Base-by-base conservation (phyloP, 371 early-diverging fungal genomes). In the Batkoa obscura region DNA sequence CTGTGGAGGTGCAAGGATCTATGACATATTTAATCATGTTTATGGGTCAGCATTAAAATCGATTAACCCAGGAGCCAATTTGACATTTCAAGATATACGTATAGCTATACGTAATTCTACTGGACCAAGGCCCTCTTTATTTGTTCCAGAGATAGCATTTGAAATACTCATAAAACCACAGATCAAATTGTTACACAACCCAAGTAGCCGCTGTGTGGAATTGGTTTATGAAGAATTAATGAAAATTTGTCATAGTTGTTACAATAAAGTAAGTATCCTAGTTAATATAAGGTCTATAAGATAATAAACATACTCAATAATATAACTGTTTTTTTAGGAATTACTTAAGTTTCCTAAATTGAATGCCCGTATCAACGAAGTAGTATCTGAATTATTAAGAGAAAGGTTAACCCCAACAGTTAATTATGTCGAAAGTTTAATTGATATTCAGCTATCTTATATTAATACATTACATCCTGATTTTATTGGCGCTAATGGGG, bases 391-490 rank as follows among this genome's bases (percentile, higher is more conserved):
- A 42, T 62, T 91, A 32, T 65, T 94, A 45, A 83, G 83, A 42
- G 88, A 88, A 66, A 73, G 85, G 46, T 60, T 84, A 1, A 70
- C 70, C 2, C 81, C 86, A 41, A 81, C 92, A 0, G 68, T 79
- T 0, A 62, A 64, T 3, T 86, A 83, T 60, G 84, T 94, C 1
- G 79, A 83, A 59, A 80, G 83, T 57, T 66, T 92, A 69, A 80
- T 94, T 51, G 70, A 78, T 49, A 84, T 90, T 59, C 83, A 94
- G 67, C 75, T 83, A 49, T 79, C 88, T 1, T 94, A 91, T 64
- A 89, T 94, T 64, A 90, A 88, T 62, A 90, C 90, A 53, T 88
- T 84, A 63, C 90, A 92, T 65, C 90, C 90, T 3, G 90, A 91
- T 62, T 91, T 91, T 64, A 80, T 83, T 48, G 83, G 86, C 48